Percentiles rank a stretch among this genome's conserved stretches.
Conservation (phyloP, 306 rosid genomes). For the Cucumis hystrix region DNA sequence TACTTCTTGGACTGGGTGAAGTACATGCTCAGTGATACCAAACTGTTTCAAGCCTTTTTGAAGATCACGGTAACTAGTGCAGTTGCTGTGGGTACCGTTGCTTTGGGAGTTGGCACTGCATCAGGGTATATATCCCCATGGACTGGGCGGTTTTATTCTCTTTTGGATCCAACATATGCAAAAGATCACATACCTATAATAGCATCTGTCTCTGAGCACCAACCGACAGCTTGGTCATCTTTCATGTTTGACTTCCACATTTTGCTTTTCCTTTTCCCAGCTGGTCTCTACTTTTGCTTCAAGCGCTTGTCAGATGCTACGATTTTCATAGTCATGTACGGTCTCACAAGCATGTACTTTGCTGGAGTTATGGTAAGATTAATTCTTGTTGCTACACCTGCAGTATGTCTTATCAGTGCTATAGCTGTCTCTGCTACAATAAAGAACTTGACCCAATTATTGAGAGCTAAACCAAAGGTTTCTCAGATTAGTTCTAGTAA, state of each 20-base stretch:
- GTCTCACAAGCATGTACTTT: constrained; percentile 98
- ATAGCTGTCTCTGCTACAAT: constrained; percentile 90
- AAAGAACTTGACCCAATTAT: constrained; percentile 65
- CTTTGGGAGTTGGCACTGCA: constrained; percentile 86
- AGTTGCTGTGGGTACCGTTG: constrained; percentile 61
- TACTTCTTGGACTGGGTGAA: constrained; percentile 94
- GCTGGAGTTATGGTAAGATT: constrained; percentile 99
- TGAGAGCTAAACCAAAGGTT: constrained; percentile 54
- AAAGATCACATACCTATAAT: constrained; percentile 97
- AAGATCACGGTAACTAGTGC: constrained; percentile 88
- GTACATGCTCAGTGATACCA: constrained; percentile 61
- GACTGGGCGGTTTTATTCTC: constrained; percentile 95
- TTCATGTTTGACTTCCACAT: constrained; percentile 99
- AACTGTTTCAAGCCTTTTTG: constrained; percentile 76
- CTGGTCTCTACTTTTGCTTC: constrained; percentile 98
- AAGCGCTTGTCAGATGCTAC: constrained; percentile 97
- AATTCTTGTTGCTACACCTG: constrained; percentile 97
- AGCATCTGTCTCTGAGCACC: constrained; percentile 99
- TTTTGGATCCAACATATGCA: constrained; percentile 97
- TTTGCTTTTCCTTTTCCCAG: constrained; percentile 88
- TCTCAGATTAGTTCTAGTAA: constrained; percentile 54
- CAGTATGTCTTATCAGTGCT: constrained; percentile 92
- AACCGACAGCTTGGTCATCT: constrained; percentile 99
- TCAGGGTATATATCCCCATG: constrained; percentile 99
- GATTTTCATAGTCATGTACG: constrained; percentile 89